A percentile compares a stretch with the other conserved stretches of the same genome.
phyloP scores from a whole-genome alignment of 2,329 filamentous ascomycete species.

The Aspergillus jensenii region DNA sequence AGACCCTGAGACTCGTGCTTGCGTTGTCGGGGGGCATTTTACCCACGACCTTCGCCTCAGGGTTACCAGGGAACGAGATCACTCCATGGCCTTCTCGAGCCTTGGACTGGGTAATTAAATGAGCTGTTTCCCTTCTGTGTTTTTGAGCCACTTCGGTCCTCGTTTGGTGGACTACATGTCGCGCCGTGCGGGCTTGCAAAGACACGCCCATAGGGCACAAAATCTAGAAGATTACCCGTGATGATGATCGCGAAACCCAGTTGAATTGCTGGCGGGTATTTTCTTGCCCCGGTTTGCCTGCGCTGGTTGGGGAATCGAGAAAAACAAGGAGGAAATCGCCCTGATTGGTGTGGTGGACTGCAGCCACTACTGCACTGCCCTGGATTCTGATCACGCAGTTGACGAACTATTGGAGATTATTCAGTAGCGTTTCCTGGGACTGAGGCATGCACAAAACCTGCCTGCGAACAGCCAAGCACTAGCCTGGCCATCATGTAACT shows the following conservation, averaged over 20 bases:
- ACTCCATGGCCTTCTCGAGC: not conserved
- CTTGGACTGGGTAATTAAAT: too few relatives aligned
- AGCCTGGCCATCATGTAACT: not conserved
- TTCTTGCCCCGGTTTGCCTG: not conserved
- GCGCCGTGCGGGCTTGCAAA: not conserved
- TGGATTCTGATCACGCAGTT: not conserved
- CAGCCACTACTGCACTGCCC: slow-evolving; percentile 5
- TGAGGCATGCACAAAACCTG: not conserved
- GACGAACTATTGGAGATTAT: not conserved
- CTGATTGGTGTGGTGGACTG: slow-evolving; percentile 5
- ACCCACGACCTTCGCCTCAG: not conserved
- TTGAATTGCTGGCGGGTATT: not conserved
- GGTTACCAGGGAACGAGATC: not conserved
- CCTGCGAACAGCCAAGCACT: not conserved
- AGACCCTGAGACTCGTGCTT: not conserved
- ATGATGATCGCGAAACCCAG: not conserved
- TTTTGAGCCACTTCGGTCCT: not conserved
- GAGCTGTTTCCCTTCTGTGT: not conserved
- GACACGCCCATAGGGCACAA: not conserved
- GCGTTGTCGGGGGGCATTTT: not conserved
- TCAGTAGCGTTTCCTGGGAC: not conserved
- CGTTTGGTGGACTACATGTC: not conserved
- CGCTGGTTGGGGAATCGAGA: not conserved
- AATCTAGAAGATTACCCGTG: not conserved
- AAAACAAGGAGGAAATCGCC: not conserved